These are phyloP conservation scores for Excoecaria cochinchinensis DNA, from an alignment of 345 rosid species.

Conservation along the genomic window DNA sequence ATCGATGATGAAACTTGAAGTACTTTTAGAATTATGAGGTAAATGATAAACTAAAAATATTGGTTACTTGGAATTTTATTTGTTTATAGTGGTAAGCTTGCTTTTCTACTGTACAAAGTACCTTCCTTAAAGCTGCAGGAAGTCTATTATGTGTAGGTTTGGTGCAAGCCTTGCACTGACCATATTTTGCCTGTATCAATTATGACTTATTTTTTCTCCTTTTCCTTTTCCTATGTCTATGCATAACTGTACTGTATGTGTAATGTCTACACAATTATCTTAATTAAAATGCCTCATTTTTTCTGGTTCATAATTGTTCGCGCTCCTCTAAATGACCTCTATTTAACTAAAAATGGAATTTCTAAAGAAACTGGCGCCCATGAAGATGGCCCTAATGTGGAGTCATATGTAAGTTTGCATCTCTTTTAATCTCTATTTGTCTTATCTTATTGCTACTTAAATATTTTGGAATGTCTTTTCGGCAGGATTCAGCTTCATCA, in stretches of 20 bases:
- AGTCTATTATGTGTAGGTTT: too few species aligned
- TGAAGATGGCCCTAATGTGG: constrained; percentile 29
- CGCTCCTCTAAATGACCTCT: constrained; percentile 59
- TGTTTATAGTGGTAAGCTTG: not conserved
- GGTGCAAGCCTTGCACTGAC: not conserved
- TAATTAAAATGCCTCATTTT: not conserved
- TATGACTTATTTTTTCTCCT: not conserved
- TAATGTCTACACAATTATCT: not conserved
- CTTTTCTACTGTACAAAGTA: not conserved
- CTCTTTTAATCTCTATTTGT: constrained; percentile 1
- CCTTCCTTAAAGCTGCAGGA: too few species aligned
- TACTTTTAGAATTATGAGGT: not conserved
- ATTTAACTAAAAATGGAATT: constrained; percentile 29
- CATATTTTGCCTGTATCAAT: too few species aligned
- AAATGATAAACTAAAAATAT: not conserved
- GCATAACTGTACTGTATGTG: not conserved
- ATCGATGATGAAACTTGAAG: not conserved
- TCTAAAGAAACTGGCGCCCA: constrained; percentile 24
- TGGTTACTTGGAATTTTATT: not conserved
- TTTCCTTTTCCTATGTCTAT: not conserved
- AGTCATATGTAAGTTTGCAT: constrained; percentile 41
- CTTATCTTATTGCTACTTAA: constrained; percentile 3
- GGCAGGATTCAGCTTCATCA: constrained; percentile 46
- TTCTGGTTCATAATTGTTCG: constrained; percentile 56
- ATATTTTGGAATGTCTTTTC: constrained; percentile 11